Percentiles rank a stretch among this genome's conserved stretches.
Conservation (phyloP, 176 grass and related monocot species). For the Pharus latifolius region DNA sequence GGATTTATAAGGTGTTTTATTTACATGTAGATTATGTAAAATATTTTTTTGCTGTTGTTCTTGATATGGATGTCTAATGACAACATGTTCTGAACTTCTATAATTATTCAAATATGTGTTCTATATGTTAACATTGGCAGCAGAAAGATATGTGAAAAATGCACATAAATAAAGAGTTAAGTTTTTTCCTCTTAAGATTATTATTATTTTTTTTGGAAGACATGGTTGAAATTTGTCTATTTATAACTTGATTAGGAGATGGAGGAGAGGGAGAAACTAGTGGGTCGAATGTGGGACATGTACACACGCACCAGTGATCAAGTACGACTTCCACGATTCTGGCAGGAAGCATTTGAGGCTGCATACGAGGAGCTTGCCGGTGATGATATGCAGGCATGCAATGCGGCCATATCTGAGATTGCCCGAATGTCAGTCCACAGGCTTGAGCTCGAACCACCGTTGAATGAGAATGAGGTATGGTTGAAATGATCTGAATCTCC, state of each 20-base stretch:
- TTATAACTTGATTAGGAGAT: slow-evolving; percentile 44
- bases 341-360: slow-evolving; percentile 84
- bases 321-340: slow-evolving; percentile 54
- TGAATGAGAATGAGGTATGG: slow-evolving; percentile 16
- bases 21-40: no score
- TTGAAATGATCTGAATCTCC: not conserved
- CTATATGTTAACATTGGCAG: not conserved
- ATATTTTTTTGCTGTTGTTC: no score
- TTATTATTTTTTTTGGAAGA: not conserved
- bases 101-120: not conserved
- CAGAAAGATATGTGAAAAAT: not conserved
- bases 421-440: slow-evolving; percentile 66
- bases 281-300: slow-evolving; percentile 82
- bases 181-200: not conserved
- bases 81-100: not conserved
- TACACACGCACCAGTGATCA: slow-evolving; percentile 60
- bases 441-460: slow-evolving; percentile 51
- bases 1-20: no score
- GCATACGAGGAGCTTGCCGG: slow-evolving; percentile 80
- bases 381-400: slow-evolving; percentile 42
- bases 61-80: not conserved
- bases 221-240: not conserved
- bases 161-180: not conserved
- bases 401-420: slow-evolving; percentile 64
- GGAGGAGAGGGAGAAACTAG: slow-evolving; percentile 86